These are phyloP conservation scores for Pneumocystis wakefieldiae DNA, from an alignment of 1,139 yeast genomes.

Conservation along the genomic window DNA sequence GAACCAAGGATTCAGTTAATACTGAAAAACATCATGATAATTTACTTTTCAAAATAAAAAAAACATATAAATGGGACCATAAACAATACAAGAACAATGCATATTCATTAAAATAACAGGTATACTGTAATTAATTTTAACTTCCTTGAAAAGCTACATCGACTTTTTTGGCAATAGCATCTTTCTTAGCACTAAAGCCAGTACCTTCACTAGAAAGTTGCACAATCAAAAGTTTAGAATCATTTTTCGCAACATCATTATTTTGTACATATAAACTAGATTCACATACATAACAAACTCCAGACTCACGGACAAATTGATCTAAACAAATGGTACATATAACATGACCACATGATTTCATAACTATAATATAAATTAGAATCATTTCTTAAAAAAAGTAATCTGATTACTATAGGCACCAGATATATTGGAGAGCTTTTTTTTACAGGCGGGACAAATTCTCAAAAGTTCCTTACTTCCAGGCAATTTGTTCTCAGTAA, in stretches of 20 bases:
- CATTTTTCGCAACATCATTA: background rate
- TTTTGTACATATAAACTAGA: constrained; percentile 7
- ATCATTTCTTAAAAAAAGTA: background rate
- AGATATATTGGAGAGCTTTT: constrained; percentile 10
- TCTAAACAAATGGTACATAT: constrained; percentile 14
- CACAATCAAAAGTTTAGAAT: constrained; percentile 5
- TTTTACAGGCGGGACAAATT: constrained; percentile 14
- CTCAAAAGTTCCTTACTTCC: constrained; percentile 1
- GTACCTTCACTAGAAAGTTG: constrained; percentile 14
- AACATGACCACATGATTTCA: constrained; percentile 15
- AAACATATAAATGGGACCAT: background rate
- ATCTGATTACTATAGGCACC: constrained; percentile 12
- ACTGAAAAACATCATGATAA: no score
- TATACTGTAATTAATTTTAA: background rate
- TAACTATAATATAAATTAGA: constrained; percentile 5
- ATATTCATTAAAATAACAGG: background rate
- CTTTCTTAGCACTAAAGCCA: constrained; percentile 15
- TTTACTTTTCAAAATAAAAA: background rate
- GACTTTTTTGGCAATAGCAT: constrained; percentile 12
- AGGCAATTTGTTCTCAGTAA: constrained; percentile 2
- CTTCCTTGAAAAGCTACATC: constrained; percentile 16
- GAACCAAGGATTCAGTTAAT: no score
- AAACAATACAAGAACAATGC: background rate
- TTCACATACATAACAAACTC: constrained; percentile 13
- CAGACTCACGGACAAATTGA: constrained; percentile 11